Evolutionary conservation across 257 asterid genomes (phyloP), one percentile per base, ranked within the genome.

Genomic region (Petunia secreta): DNA sequence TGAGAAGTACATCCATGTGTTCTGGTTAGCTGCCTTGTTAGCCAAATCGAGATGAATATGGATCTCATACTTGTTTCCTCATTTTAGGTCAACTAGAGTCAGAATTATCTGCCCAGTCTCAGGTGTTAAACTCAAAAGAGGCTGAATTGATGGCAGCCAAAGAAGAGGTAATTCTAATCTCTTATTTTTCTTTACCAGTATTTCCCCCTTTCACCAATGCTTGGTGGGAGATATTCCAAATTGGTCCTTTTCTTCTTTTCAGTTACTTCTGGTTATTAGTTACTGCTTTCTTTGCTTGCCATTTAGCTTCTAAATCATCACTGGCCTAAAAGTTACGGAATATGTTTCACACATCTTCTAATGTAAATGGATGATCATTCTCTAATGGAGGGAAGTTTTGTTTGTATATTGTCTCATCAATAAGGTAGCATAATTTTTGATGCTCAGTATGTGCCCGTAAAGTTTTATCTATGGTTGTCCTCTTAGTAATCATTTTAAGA

Each of bases 41-140:
- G 39, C 25, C 25, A 25, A 25, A 25, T 25, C 25, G 54, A n/a
- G 53, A 48, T 48, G 62, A 64, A 79, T 79, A 39, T 64, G 82
- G 73, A 63, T 44, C 65, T 79, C 63, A 80, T 73, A 64, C 80
- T 59, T 74, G 60, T 65, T 83, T 79, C 57, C 83, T 83, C 53
- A 73, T 64, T 68, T 82, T 89, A 95, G 99, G 97, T 89, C 97
- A 91, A 78, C 85, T 95, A 84, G 97, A 95, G 75, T 95, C 98
- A 1, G 97, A 92, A 78, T 91, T 91, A 82, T 92, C 94, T 74
- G 87, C 85, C 82, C 97, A 92, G 78, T 82, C 87, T 81, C 98
- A 87, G 86, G 79, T 90, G 77, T 84, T 93, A 87, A 90, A 83
- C 65, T 80, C 83, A 86, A 95, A 90, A 87, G 97, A 94, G 83